Evolutionary conservation across 257 asterid species (phyloP).

Genomic region (Scutellaria baicalensis): DNA sequence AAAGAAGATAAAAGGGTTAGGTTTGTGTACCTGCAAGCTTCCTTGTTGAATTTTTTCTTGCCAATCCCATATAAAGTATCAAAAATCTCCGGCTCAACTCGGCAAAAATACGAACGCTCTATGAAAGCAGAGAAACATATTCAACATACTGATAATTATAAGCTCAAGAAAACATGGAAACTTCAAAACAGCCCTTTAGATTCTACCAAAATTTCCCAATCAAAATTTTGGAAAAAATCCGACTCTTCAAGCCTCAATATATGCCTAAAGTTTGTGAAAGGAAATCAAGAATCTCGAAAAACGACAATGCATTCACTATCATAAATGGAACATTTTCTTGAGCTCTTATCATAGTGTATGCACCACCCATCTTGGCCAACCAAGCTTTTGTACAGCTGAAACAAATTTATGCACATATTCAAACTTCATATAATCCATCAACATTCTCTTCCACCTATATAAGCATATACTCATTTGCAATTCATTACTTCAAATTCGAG

Average conservation of each 20-base stretch:
- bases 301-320: too few relatives aligned
- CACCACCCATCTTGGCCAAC: conserved; percentile 95
- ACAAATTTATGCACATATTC: conserved; percentile 7
- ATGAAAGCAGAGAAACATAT: not conserved
- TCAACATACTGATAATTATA: not conserved
- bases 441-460: not conserved
- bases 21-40: conserved; percentile 85
- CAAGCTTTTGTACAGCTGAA: conserved; percentile 68
- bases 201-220: too few relatives aligned
- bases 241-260: too few relatives aligned
- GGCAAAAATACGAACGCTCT: conserved; percentile 89
- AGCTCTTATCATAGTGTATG: too few relatives aligned
- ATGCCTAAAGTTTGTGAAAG: too few relatives aligned
- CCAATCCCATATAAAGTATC: conserved; percentile 64
- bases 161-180: conserved; percentile 2
- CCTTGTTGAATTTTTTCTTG: conserved; percentile 73
- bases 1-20: not conserved
- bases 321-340: too few relatives aligned
- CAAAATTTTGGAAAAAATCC: too few relatives aligned
- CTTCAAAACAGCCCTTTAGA: too few relatives aligned
- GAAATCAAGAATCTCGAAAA: too few relatives aligned
- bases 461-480: not conserved
- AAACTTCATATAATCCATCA: not conserved
- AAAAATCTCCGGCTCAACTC: conserved; percentile 76
- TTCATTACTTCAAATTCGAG: too few relatives aligned